Evolutionary conservation across 2,329 filamentous ascomycete genomes (phyloP), one percentile per base, ranked within the genome.

Genomic region (Fusarium udum): DNA sequence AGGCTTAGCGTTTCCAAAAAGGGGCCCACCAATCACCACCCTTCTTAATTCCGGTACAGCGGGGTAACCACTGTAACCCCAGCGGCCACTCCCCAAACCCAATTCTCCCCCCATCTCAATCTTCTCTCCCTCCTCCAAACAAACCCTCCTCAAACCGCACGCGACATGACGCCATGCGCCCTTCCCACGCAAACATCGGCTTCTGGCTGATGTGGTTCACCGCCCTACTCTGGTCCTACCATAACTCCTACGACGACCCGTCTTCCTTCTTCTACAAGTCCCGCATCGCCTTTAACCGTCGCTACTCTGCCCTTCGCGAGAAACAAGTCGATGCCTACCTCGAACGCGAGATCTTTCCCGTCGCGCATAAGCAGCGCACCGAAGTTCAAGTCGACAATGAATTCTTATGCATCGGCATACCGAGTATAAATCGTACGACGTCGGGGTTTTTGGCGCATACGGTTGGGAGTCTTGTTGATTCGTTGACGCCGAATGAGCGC

Each of bases 181-280:
- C 76, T n/a, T 77, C 77, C 46, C 74, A 72, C 42, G 76, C 78
- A 65, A 82, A 81, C 74, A 71, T 73, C 40, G 72, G 64, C 73
- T 82, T 82, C 73, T 81, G 78, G 75, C 58, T 75, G 39, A 31
- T 78, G 37, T 82, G 79, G 79, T 55, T 79, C 32, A 52, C 60
- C 26, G 77, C 79, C 26, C 64, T 79, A 2, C 12, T 76, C 16
- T 79, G 77, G 68, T 78, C 78, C 72, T 79, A 74, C 61, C 67
- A 73, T 34, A 78, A 80, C 71, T 78, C 79, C 36, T 80, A 74
- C 66, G 80, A 82, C 65, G 80, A 82, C 67, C 80, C 80, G 11
- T 79, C 79, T 5, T 82, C 80, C 9, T 67, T 80, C 66, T 82
- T 82, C 69, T 82, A 78, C 73, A 71, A 79, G 67, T 69, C 71